These are phyloP conservation scores for Boletus coccyginus DNA, from an alignment of 768 basidiomycete genomes.

Conservation along the genomic window DNA sequence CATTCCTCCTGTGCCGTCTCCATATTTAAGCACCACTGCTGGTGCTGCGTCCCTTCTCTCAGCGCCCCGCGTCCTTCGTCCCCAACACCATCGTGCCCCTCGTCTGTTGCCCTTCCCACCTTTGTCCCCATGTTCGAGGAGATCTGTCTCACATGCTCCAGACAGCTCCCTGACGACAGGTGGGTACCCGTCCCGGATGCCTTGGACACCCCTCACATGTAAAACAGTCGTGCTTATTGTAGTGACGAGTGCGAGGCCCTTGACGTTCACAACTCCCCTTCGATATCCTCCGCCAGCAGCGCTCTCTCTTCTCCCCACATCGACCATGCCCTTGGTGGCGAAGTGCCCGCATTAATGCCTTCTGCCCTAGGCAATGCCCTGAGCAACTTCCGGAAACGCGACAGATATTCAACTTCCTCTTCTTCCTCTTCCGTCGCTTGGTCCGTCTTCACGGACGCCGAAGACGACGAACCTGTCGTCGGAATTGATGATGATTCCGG, in stretches of 20 bases:
- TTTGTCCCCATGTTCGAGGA: constrained; percentile 67
- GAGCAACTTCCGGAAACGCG: constrained; percentile 41
- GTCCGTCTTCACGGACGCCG: constrained; percentile 64
- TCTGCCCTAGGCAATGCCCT: constrained; percentile 56
- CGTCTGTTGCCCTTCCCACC: background rate
- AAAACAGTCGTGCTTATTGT: constrained; percentile 64
- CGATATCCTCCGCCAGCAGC: constrained; percentile 63
- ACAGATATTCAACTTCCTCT: constrained; percentile 56
- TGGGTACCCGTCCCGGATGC: constrained; percentile 34
- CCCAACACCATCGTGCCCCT: constrained; percentile 3
- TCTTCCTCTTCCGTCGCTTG: constrained; percentile 68
- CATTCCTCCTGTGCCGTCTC: constrained; percentile 37
- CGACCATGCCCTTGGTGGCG: constrained; percentile 49
- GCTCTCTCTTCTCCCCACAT: constrained; percentile 67
- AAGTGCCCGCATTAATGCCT: constrained; percentile 66
- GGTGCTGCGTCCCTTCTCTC: constrained; percentile 17
- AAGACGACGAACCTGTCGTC: constrained; percentile 43
- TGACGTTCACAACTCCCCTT: constrained; percentile 61
- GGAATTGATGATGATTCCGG: constrained; percentile 35
- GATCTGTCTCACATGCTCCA: constrained; percentile 71
- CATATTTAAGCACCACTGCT: constrained; percentile 32
- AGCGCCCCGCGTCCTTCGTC: constrained; percentile 17
- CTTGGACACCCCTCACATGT: constrained; percentile 15
- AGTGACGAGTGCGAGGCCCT: constrained; percentile 62
- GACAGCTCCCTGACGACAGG: constrained; percentile 61